Evolutionary conservation across 2,329 filamentous ascomycete genomes (phyloP).

Genomic region (Intubia oerlemansii): DNA sequence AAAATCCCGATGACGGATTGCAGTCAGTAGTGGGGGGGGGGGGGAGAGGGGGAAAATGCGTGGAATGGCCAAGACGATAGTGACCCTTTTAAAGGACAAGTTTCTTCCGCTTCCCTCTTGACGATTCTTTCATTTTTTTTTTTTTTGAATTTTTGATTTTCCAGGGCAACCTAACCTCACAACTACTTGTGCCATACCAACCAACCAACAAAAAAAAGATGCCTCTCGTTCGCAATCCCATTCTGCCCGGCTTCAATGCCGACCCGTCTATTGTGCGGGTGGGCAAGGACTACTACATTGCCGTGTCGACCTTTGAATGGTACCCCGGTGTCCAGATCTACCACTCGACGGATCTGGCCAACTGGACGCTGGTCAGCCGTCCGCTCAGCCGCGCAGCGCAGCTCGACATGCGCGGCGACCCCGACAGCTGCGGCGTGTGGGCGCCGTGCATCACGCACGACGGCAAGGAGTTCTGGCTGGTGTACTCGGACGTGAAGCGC

Average conservation of each 20-base stretch:
- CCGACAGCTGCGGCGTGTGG: conserved; percentile 41
- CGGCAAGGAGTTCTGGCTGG: conserved; percentile 37
- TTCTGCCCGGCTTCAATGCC: conserved; percentile 33
- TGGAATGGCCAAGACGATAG: no score
- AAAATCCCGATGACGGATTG: background rate
- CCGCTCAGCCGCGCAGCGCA: conserved; percentile 19
- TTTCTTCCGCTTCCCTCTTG: background rate
- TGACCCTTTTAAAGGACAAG: no score
- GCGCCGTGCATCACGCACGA: conserved; percentile 42
- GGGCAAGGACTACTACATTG: conserved; percentile 23
- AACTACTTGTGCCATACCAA: background rate
- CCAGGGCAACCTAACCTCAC: background rate
- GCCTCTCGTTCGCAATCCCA: conserved; percentile 20
- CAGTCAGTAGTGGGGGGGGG: no score
- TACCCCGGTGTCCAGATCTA: conserved; percentile 32
- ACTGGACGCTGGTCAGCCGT: conserved; percentile 23
- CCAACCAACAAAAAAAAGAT: conserved; percentile 1
- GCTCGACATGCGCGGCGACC: conserved; percentile 29
- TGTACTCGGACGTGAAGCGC: conserved; percentile 45
- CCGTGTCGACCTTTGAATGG: conserved; percentile 27
- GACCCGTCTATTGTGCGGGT: conserved; percentile 21
- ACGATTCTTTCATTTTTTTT: background rate
- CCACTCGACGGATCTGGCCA: conserved; percentile 25
- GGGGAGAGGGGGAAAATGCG: no score
- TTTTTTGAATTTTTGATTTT: background rate